phyloP scores from a whole-genome alignment of 768 basidiomycete species.

The Rhodotorula graminis region DNA sequence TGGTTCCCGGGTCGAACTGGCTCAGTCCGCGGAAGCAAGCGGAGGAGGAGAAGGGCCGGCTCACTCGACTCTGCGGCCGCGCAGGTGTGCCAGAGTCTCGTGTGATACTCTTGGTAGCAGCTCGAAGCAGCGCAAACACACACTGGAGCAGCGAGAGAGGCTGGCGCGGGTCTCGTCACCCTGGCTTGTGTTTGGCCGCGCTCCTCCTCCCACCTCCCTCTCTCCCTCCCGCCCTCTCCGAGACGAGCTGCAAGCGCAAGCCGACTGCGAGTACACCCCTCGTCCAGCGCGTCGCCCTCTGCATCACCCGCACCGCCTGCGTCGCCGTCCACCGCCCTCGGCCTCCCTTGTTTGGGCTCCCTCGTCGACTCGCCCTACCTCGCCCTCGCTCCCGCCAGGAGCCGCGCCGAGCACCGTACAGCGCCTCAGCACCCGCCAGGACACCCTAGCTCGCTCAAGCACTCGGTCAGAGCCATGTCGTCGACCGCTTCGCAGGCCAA shows the following conservation, averaged over 20 bases:
- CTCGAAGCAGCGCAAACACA: too few species aligned
- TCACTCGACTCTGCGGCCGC: too few species aligned
- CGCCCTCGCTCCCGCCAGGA: not conserved
- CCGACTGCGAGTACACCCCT: not conserved
- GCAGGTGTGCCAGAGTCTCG: too few species aligned
- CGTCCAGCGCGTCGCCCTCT: too few species aligned
- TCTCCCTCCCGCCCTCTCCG: not conserved
- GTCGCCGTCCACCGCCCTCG: too few species aligned
- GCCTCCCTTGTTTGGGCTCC: not conserved
- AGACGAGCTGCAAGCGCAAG: not conserved
- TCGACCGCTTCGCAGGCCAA: constrained; percentile 6
- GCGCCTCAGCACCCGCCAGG: not conserved
- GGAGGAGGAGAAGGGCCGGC: too few species aligned
- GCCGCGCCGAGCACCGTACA: not conserved
- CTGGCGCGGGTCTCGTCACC: too few species aligned
- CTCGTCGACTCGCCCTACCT: not conserved
- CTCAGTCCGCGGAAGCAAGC: too few species aligned
- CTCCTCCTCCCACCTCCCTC: not conserved
- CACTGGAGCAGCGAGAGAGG: too few species aligned
- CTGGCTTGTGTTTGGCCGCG: not conserved
- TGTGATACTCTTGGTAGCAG: too few species aligned
- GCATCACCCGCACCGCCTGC: not conserved
- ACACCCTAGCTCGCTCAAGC: not conserved
- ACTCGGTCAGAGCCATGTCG: not conserved
- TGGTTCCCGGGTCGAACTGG: too few species aligned